Evolutionary conservation across 768 basidiomycete species (phyloP), one percentile per base, ranked within the genome.

Genomic region (Boletus patriciae): DNA sequence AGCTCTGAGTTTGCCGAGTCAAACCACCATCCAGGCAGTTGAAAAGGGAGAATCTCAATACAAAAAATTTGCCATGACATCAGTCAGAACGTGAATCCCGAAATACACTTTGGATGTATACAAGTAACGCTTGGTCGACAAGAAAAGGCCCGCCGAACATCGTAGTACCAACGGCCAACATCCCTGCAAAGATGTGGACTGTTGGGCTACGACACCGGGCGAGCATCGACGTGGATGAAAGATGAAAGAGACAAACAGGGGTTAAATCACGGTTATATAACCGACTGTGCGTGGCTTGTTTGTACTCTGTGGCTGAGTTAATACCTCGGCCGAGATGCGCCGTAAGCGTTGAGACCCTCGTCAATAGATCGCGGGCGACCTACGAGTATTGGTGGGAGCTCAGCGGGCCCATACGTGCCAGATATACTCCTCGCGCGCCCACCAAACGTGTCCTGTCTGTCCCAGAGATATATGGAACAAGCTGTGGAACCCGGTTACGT

Each of bases 171-270:
- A 47, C 55, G 4, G 50, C 41, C 55, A 6, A 50, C 63, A 55
- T 4, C 45, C 36, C 18, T 46, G 49, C 25, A 29, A 11, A 9
- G 55, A 55, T 65, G 63, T 65, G 60, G 60, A 62, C 56, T 58
- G 52, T 59, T 59, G 61, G 56, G 56, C 62, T 62, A 62, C 53
- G 61, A 62, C 27, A 41, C 11, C 18, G 6, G 49, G 19, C 52
- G 62, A 51, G 49, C 42, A 25, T 33, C 27, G 50, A 49, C 4
- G 44, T n/a, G 21, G 21, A 25, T 4, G n/a, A n/a, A n/a, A n/a
- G n/a, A 16, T 23, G 56, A 3, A 37, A 29, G 21, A 38, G 31
- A 48, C 15, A n/a, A 18, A 23, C 27, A 58, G 54, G n/a, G n/a
- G n/a, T n/a, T n/a, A n/a, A n/a, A n/a, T n/a, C 6, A 25, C 11